phyloP scores from a whole-genome alignment of 257 asterid species.

The Leonotis leonurus region DNA sequence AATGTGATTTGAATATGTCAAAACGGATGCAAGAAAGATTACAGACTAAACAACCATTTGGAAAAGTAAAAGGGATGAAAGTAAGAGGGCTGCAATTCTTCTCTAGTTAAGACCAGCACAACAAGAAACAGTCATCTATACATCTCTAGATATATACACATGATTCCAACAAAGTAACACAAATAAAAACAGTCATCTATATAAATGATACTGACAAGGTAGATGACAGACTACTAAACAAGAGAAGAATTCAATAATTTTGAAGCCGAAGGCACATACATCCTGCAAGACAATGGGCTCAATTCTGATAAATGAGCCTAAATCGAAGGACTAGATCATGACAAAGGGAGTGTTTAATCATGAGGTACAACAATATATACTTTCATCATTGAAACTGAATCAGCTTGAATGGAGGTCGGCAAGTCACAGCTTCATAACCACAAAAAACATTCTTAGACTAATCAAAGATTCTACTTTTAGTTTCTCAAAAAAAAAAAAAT shows the following conservation, averaged over 20 bases:
- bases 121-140: background rate
- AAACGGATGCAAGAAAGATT: too few relatives aligned
- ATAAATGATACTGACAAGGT: background rate
- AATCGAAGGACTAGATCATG: background rate
- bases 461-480: too few relatives aligned
- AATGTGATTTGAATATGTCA: background rate
- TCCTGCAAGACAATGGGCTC: conserved; percentile 35
- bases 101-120: background rate
- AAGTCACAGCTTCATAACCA: too few relatives aligned
- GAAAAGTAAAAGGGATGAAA: background rate
- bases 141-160: background rate
- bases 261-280: conserved; percentile 81
- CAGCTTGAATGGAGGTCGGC: background rate
- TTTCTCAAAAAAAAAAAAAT: background rate
- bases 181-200: background rate
- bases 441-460: too few relatives aligned
- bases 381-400: background rate
- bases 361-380: background rate
- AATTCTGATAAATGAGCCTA: background rate
- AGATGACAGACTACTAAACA: background rate
- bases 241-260: background rate
- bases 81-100: background rate
- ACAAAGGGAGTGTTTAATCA: background rate
- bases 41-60: background rate
- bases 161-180: background rate